Evolutionary conservation across 2,329 filamentous ascomycete species (phyloP), one percentile per base, ranked within the genome.

Genomic region (Penicillium brasilianum): DNA sequence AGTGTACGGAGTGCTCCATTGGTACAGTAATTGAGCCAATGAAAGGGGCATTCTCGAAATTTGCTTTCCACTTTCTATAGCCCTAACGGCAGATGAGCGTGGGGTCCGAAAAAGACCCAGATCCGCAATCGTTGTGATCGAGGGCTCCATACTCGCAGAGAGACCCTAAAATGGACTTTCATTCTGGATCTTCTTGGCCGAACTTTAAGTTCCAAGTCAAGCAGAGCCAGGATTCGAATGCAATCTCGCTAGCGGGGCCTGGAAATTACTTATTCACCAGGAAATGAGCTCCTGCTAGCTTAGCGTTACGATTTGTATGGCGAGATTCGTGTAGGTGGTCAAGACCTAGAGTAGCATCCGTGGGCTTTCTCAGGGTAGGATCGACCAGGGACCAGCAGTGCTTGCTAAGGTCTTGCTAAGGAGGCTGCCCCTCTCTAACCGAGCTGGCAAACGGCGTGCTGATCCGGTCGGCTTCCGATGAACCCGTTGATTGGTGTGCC

Each of bases 401-500:
- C 25, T 48, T 48, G 44, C 22, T n/a, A 28, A 18, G n/a, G 2
- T n/a, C 25, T 48, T 28, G 44, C 25, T 18, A 30, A 48, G n/a
- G 30, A n/a, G 14, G 22, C 44, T 48, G 22, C 13, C 6, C 43
- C 43, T 25, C 25, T 37, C 32, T 59, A 56, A 53, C 56, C 53
- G 60, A 62, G 50, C 46, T 60, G 50, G 57, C 36, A 59, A 59
- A 63, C 55, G 51, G 46, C 55, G 55, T 50, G 61, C n/a, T 64
- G 61, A 64, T 64, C 61, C 61, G 61, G 61, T 61, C 57, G 61
- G 59, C 3, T 57, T 60, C 61, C 61, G 61, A 55, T 28, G 18
- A 5, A 20, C 28, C 5, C n/a, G 14, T 2, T 57, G 43, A 61
- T 64, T 61, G 61, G 61, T 30, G 59, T 62, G 3, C 59, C 59